Base-by-base conservation (phyloP, 768 basidiomycete genomes). In the Serendipita vermifera region DNA sequence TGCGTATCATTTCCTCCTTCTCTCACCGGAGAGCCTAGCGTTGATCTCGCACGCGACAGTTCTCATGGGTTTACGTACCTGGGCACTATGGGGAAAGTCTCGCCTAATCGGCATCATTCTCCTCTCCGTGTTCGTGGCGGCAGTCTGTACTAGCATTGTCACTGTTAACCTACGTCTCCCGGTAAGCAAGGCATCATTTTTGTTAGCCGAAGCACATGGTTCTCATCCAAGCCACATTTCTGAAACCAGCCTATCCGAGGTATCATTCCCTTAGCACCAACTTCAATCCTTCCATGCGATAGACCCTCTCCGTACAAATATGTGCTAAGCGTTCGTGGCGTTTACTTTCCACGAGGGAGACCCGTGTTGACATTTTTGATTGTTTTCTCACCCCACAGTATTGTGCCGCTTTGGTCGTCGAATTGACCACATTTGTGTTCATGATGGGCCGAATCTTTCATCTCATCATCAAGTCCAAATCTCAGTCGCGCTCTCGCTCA, bases 401-500 rank as follows among this genome's bases (percentile, higher is more conserved):
- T n/a, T n/a, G n/a, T n/a, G n/a, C n/a, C n/a, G n/a, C n/a, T n/a
- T n/a, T n/a, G n/a, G n/a, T n/a, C n/a, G n/a, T n/a, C 9, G 46
- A 51, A 29, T n/a, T 51, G 3, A 26, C 32, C n/a, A 51, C 22
- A 20, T 51, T 51, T 26, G 9, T 13, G n/a, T 26, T 51, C 20
- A 51, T 51, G 46, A 51, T 51, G 46, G 46, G 17, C 29, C 46
- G 46, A 5, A 51, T 51, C n/a, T n/a, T n/a, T n/a, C n/a, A n/a
- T n/a, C n/a, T n/a, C n/a, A n/a, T n/a, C n/a, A n/a, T n/a, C n/a
- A n/a, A n/a, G n/a, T n/a, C n/a, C n/a, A n/a, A n/a, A n/a, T n/a
- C n/a, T n/a, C n/a, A n/a, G n/a, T n/a, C n/a, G n/a, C n/a, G n/a
- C n/a, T n/a, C n/a, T n/a, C n/a, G n/a, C n/a, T n/a, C n/a, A n/a